These are phyloP conservation scores for Thraustochytrium aureum DNA, from an alignment of 352 stramenopile species.

Conservation along the genomic window DNA sequence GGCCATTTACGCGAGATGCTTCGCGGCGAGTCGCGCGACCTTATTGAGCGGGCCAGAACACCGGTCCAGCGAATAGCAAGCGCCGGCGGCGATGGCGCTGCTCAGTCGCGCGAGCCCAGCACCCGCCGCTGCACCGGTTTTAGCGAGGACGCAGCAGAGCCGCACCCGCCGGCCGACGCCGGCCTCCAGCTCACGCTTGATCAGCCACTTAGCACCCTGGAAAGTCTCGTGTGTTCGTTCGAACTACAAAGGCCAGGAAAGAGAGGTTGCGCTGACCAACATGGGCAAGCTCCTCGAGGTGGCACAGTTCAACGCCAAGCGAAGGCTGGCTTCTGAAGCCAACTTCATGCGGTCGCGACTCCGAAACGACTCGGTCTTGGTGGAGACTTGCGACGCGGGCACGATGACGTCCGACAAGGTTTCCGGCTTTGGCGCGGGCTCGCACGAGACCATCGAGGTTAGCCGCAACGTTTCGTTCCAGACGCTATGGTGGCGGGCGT, in stretches of 20 bases:
- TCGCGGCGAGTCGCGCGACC: constrained; percentile 11
- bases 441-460: constrained; percentile 12
- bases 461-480: neutral
- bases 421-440: neutral
- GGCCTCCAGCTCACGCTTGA: constrained; percentile 20
- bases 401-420: constrained; percentile 11
- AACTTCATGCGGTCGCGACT: constrained; percentile 34
- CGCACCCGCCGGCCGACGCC: no score
- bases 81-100: neutral
- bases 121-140: no score
- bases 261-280: constrained; percentile 31
- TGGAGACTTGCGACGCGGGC: constrained; percentile 19
- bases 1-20: constrained; percentile 8
- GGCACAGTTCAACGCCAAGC: constrained; percentile 17
- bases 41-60: neutral
- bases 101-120: no score
- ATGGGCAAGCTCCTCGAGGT: constrained; percentile 41
- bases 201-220: constrained; percentile 9
- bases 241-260: constrained; percentile 11
- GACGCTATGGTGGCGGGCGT: constrained; percentile 39
- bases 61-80: neutral
- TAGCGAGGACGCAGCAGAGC: no score
- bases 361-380: neutral
- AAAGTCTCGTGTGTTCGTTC: constrained; percentile 30
- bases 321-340: constrained; percentile 1